Evolutionary conservation across 1,139 yeast genomes (phyloP), one percentile per base, ranked within the genome.

Genomic region (Yamadazyma blattariae): DNA sequence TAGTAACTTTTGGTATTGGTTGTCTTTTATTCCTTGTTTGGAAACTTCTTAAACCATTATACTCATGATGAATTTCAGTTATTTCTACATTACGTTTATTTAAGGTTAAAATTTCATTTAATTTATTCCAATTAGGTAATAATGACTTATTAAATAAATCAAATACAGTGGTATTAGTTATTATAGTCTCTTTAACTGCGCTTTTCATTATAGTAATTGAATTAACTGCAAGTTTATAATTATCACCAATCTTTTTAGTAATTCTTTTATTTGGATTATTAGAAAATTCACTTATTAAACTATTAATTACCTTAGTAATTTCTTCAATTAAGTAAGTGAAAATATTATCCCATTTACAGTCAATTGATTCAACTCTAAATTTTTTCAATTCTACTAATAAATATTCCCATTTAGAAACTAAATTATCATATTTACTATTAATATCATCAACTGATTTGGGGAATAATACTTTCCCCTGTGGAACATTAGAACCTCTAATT

Each of bases 271-370:
- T 30, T 20, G 39, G 41, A 17, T 41, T 36, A 11, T 20, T 21
- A 8, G 37, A 32, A 24, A 67, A 56, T 13, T 54, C 57, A 25
- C 61, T 54, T 12, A 67, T 48, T 24, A 61, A 44, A 10, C 21
- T 21, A 14, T 48, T 45, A 35, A 63, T 57, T 29, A 66, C 64
- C 2, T 45, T 46, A 3, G 53, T 52, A 7, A 72, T 51, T 42
- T 75, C 76, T 5, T 56, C 54, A 30, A 69, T 59, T 34, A 79
- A 50, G 39, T 62, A 69, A 11, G 53, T 56, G 43, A 77, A 78
- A 1, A 79, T 59, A 19, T 67, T 65, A 40, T 67, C 59, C 89
- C 88, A 82, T 45, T 77, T 69, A 23, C 63, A 60, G 38, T 76
- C 80, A 1, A 82, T 66, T 13, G 73, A 48, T 30, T 73, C 77